These are phyloP conservation scores for Skeletonema tropicum DNA, from an alignment of 108 stramenopile genomes.

Conservation along the genomic window DNA sequence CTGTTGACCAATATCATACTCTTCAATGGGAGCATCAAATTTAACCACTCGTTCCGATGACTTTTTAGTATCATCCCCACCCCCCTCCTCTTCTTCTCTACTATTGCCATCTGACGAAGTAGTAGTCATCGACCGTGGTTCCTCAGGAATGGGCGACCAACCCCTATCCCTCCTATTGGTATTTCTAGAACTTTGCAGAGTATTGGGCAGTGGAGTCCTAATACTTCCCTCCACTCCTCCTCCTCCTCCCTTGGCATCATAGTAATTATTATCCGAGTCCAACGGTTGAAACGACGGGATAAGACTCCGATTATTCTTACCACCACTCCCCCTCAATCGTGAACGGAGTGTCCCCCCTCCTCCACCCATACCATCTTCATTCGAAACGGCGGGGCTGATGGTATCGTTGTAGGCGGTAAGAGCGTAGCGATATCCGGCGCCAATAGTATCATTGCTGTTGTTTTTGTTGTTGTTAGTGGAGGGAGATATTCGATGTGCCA, in stretches of 20 bases:
- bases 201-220: too few species aligned
- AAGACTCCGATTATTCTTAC: slow-evolving; percentile 13
- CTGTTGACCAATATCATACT: neutral
- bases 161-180: neutral
- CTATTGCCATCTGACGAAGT: neutral
- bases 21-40: neutral
- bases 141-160: slow-evolving; percentile 41
- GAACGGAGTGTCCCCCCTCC: slow-evolving; percentile 24
- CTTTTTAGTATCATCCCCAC: neutral
- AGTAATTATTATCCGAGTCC: too few species aligned
- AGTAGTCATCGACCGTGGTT: neutral
- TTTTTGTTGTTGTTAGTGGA: neutral
- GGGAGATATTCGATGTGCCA: neutral
- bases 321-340: slow-evolving; percentile 8
- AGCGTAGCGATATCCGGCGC: slow-evolving; percentile 42
- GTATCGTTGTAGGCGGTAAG: slow-evolving; percentile 41
- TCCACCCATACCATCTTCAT: slow-evolving; percentile 38
- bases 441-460: neutral
- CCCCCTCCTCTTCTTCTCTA: neutral
- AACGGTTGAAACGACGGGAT: slow-evolving; percentile 17
- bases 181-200: too few species aligned
- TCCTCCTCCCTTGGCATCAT: too few species aligned
- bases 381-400: slow-evolving; percentile 22
- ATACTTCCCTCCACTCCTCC: too few species aligned
- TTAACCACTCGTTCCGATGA: neutral